Evolutionary conservation across 2,329 filamentous ascomycete genomes (phyloP).

Genomic region (Acrocalymma vagum): DNA sequence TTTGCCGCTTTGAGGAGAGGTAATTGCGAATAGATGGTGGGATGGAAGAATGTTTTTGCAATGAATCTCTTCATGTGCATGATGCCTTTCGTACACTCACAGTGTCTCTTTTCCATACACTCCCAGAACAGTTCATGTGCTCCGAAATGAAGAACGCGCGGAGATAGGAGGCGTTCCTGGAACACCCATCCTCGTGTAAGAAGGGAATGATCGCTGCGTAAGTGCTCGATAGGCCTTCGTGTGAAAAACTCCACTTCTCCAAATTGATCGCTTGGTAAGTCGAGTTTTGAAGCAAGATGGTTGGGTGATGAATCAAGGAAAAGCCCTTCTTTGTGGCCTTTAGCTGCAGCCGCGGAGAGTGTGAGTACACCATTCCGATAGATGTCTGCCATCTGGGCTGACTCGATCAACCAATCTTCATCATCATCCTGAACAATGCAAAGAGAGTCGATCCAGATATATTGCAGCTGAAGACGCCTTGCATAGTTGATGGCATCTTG

Average conservation of each 20-base stretch:
- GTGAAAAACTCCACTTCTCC: constrained; percentile 5
- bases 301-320: constrained; percentile 2
- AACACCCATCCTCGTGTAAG: constrained; percentile 16
- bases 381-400: constrained; percentile 13
- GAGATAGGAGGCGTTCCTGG: constrained; percentile 21
- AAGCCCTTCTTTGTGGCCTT: constrained; percentile 5
- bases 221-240: constrained; percentile 1
- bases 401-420: constrained; percentile 12
- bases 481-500: constrained; percentile 9
- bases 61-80: too few relatives aligned
- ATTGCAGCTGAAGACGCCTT: constrained; percentile 1
- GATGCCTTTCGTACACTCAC: constrained; percentile 7
- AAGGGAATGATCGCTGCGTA: constrained; percentile 2
- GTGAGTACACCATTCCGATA: constrained; percentile 11
- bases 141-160: constrained; percentile 19
- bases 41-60: neutral
- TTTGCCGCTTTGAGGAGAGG: neutral
- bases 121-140: constrained; percentile 20
- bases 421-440: constrained; percentile 12
- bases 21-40: constrained; percentile 1
- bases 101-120: constrained; percentile 10
- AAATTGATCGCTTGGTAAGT: too few relatives aligned
- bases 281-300: constrained; percentile 5
- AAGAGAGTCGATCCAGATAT: constrained; percentile 13
- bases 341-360: constrained; percentile 12